Evolutionary conservation across 139 green algal genomes (phyloP).

Genomic region (Eudorina sp.): DNA sequence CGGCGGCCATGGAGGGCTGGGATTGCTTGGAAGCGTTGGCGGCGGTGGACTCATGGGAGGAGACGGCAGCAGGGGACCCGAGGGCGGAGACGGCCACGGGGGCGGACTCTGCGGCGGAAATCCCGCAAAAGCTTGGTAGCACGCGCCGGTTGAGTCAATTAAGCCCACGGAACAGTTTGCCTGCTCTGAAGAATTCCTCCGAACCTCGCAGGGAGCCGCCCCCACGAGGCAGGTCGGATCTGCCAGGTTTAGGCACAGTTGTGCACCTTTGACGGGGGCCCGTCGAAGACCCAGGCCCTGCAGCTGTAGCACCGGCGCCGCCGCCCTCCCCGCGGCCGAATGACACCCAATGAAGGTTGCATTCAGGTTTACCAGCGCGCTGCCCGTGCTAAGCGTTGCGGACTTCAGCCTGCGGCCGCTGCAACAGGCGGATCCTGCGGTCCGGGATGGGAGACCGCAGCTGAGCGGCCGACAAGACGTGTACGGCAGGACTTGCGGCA

Average conservation of each 20-base stretch:
- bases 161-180: not conserved
- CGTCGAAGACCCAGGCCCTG: not conserved
- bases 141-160: not conserved
- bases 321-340: no score
- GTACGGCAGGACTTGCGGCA: not conserved
- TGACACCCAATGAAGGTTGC: not conserved
- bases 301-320: not conserved
- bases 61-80: no score
- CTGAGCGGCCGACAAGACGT: slow-evolving; percentile 7
- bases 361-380: not conserved
- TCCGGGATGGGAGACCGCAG: not conserved
- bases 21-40: no score
- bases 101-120: not conserved
- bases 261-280: not conserved
- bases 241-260: not conserved
- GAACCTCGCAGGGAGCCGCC: not conserved
- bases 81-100: no score
- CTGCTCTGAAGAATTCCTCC: not conserved
- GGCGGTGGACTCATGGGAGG: no score
- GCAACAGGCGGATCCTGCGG: not conserved
- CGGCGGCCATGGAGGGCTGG: not conserved
- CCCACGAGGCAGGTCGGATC: not conserved
- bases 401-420: not conserved
- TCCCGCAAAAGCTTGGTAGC: not conserved
- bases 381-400: not conserved